These are phyloP conservation scores for Zygotorulaspora mrakii DNA, from an alignment of 1,139 yeast species.

Conservation along the genomic window DNA sequence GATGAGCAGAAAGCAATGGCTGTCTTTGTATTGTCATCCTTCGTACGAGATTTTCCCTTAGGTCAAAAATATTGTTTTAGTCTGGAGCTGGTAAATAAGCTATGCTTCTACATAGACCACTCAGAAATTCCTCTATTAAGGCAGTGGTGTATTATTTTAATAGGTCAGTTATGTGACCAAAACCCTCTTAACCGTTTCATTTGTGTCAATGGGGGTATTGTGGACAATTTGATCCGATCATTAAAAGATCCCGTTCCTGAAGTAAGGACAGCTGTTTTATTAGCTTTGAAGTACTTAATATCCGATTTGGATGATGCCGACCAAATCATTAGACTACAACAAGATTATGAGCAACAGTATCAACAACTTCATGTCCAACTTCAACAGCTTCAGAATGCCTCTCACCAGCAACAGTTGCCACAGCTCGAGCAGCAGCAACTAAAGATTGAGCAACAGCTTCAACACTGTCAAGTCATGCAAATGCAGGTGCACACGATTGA, in stretches of 20 bases:
- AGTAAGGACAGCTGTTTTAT: slow-evolving; percentile 79
- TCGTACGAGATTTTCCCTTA: slow-evolving; percentile 71
- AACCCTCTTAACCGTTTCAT: slow-evolving; percentile 76
- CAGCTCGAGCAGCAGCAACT: slow-evolving; percentile 32
- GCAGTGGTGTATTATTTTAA: slow-evolving; percentile 84
- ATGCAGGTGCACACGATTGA: slow-evolving; percentile 33
- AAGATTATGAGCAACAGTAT: slow-evolving; percentile 34
- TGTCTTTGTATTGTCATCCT: slow-evolving; percentile 80
- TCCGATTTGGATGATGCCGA: slow-evolving; percentile 46
- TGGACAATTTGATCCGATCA: slow-evolving; percentile 53
- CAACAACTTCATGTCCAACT: slow-evolving; percentile 35
- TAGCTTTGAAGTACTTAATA: slow-evolving; percentile 69
- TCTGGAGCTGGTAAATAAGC: slow-evolving; percentile 64
- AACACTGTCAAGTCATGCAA: slow-evolving; percentile 31
- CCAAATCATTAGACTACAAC: slow-evolving; percentile 29
- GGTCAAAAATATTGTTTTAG: slow-evolving; percentile 82
- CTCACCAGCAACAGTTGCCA: slow-evolving; percentile 24
- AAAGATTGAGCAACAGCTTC: slow-evolving; percentile 35
- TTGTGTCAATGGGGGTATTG: slow-evolving; percentile 61
- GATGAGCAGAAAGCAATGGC: slow-evolving; percentile 95
- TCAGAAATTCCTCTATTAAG: slow-evolving; percentile 82
- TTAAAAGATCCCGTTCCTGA: slow-evolving; percentile 92
- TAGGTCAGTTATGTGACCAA: slow-evolving; percentile 72
- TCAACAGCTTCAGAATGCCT: slow-evolving; percentile 29
- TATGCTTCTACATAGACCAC: slow-evolving; percentile 61